Evolutionary conservation across 140 eudicot species (phyloP), one percentile per base, ranked within the genome.

Genomic region (Erigeron philadelphicus): DNA sequence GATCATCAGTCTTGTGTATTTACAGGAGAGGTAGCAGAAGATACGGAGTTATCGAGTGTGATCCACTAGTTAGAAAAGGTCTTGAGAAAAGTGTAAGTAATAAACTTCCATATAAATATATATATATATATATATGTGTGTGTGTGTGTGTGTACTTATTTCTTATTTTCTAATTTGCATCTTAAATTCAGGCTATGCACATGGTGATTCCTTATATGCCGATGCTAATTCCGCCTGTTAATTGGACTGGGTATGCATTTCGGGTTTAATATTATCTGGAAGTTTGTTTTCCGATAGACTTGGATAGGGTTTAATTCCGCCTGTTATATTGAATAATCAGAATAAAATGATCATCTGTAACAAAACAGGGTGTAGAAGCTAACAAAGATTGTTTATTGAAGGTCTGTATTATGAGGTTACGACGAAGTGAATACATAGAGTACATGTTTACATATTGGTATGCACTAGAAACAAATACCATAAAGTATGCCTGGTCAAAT

Each of bases 121-220:
- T n/a, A n/a, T n/a, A n/a, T n/a, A n/a, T n/a, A n/a, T n/a, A n/a
- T n/a, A n/a, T n/a, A n/a, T n/a, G n/a, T n/a, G n/a, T n/a, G n/a
- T n/a, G n/a, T n/a, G n/a, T n/a, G n/a, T n/a, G n/a, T 72, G 41
- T 19, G 1, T 47, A 15, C 45, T 12, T 63, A 11, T 71, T 54
- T 9, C 52, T 58, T 8, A 18, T 50, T 9, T 61, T 71, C 13
- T 60, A 25, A 64, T 61, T 67, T 67, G 8, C 64, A 35, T 76
- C 16, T 70, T 67, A 44, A 64, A 73, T 72, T 70, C 88, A 91
- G 98, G 95, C 96, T 64, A 88, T 87, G 85, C 98, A 92, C 83
- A 86, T 92, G 96, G 98, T 92, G 83, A 86, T 92, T 61, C 98
- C 98, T 5, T 92, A 92, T 74, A 92, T 92, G 98, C 98, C 98